phyloP scores from a whole-genome alignment of 306 rosid species.

The Cicer yamashitae region DNA sequence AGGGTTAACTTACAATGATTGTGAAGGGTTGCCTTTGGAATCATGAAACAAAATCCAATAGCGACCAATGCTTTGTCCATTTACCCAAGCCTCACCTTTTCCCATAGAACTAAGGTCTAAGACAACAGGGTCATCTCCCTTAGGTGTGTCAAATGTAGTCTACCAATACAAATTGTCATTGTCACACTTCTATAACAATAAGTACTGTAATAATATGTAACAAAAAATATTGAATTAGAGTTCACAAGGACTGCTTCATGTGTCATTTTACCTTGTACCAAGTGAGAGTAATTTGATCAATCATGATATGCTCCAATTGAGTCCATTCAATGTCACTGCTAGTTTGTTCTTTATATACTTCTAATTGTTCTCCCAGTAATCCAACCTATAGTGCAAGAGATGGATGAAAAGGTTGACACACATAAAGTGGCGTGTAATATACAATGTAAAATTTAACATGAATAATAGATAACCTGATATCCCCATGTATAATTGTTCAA shows the following conservation, averaged over 20 bases:
- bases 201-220: not conserved
- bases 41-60: constrained; percentile 71
- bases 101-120: constrained; percentile 72
- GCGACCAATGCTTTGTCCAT: constrained; percentile 78
- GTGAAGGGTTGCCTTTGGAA: constrained; percentile 63
- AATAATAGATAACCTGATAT: constrained; percentile 56
- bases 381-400: constrained; percentile 55
- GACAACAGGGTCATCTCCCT: constrained; percentile 59
- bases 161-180: constrained; percentile 38
- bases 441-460: not conserved
- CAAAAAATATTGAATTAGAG: not conserved
- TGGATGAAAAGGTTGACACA: not conserved
- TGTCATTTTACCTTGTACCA: constrained; percentile 71
- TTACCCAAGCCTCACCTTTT: constrained; percentile 75
- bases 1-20: constrained; percentile 57
- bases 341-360: constrained; percentile 55
- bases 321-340: constrained; percentile 51
- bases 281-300: constrained; percentile 48
- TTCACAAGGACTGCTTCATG: not conserved
- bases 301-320: constrained; percentile 33
- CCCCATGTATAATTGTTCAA: constrained; percentile 67
- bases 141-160: constrained; percentile 60
- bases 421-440: not conserved
- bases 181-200: not conserved
- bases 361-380: constrained; percentile 60